Base-by-base conservation (phyloP, 176 grass and related monocot species). In the Carex parvula region DNA sequence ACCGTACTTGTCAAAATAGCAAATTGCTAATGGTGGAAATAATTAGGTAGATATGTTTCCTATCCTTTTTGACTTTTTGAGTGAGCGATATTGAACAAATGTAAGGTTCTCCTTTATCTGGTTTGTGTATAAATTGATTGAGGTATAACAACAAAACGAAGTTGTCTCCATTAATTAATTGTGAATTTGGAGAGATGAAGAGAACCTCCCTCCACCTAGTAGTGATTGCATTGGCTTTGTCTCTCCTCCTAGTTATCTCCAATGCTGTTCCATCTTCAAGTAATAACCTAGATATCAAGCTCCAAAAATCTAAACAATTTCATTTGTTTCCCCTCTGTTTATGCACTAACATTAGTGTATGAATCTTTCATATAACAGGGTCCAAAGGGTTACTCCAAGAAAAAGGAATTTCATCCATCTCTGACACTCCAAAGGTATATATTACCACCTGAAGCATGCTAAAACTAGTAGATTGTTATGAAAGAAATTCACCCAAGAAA, bases 191-290 rank as follows among this genome's bases (percentile, higher is more conserved):
- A 83, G 83, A 78, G 87, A 90, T 62, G 79, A 29, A 53, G 80
- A 62, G 80, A 80, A 79, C n/a, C 42, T 83, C 81, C 29, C 3
- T 88, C 22, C 75, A 3, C 21, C 83, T 88, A 53, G 70, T 78
- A 64, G n/a, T 88, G 61, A 83, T 85, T 70, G 74, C 87, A 79
- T 30, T 92, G 1, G 41, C 68, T 60, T 86, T 88, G 66, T 85
- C 58, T 52, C 8, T 86, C 46, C 44, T 77, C 20, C 22, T 90
- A 53, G 50, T 86, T 39, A 64, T 75, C 17, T 92, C 87, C 67
- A 84, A 66, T 82, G 90, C 92, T 41, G 65, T 91, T 70, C 85
- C 92, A 75, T 69, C 84, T 18, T 88, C 92, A 88, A 90, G 92
- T 94, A 84, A 89, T 79, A 48, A 75, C 54, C 71, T 48, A 64